Evolutionary conservation across 495 filamentous ascomycete genomes (phyloP).

Genomic region (Halenospora varia): DNA sequence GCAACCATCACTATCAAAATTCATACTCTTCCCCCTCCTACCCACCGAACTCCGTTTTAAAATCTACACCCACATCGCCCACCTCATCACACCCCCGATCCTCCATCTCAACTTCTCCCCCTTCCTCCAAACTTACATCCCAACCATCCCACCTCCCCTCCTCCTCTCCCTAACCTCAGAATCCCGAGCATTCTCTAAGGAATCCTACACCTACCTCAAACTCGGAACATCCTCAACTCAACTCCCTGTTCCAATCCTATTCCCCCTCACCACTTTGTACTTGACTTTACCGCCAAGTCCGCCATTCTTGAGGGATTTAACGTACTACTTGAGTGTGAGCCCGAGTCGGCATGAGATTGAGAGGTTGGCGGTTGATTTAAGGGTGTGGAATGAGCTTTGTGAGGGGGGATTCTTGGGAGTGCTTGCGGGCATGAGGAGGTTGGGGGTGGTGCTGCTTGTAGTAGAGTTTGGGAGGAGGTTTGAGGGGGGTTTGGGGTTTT

Average conservation of each 20-base stretch:
- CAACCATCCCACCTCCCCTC: conserved; percentile 15
- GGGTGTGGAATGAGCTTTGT: conserved; percentile 17
- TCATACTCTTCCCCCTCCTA: conserved; percentile 12
- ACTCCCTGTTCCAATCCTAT: conserved; percentile 15
- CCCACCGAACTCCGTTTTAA: conserved; percentile 20
- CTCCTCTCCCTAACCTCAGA: conserved; percentile 14
- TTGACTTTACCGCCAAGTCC: background rate
- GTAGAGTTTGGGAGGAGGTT: conserved; percentile 19
- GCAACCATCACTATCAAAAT: background rate
- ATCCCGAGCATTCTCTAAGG: conserved; percentile 8
- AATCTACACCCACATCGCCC: conserved; percentile 6
- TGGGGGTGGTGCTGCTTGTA: conserved; percentile 17
- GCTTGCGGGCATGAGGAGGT: conserved; percentile 12
- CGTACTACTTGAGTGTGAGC: conserved; percentile 12
- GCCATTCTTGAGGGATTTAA: background rate
- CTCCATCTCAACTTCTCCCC: conserved; percentile 21
- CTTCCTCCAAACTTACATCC: conserved; percentile 8
- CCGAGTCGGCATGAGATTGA: conserved; percentile 12
- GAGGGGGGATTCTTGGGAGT: conserved; percentile 17
- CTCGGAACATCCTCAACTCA: conserved; percentile 1
- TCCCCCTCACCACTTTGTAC: conserved; percentile 9
- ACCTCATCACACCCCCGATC: conserved; percentile 8
- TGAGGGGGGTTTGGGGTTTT: conserved; percentile 13
- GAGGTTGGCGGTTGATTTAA: conserved; percentile 13
- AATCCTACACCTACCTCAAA: background rate